Evolutionary conservation across 1,284 basidiomycete genomes (phyloP).

Genomic region (Malassezia nana): DNA sequence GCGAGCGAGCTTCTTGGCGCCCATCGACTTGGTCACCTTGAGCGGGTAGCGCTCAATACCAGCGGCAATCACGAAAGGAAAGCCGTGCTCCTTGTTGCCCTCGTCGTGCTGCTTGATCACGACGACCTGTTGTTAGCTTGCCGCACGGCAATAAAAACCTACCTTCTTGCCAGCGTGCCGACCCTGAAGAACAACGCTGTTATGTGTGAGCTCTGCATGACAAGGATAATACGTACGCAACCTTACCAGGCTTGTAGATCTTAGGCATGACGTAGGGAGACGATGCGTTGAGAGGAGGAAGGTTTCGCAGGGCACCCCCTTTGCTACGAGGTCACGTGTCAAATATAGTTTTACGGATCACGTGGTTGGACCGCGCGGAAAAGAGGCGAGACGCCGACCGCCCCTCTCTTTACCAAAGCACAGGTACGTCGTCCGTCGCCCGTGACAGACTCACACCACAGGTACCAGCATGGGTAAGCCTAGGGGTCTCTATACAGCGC

Average conservation of each 20-base stretch:
- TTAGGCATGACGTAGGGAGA: slow-evolving; percentile 30
- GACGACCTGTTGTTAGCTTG: slow-evolving; percentile 33
- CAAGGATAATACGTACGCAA: slow-evolving; percentile 47
- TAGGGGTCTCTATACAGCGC: slow-evolving; percentile 96
- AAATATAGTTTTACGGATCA: slow-evolving; percentile 23
- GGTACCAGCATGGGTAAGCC: slow-evolving; percentile 57
- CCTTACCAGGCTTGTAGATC: slow-evolving; percentile 71
- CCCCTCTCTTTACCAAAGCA: slow-evolving; percentile 3
- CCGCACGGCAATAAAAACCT: no score
- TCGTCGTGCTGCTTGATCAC: slow-evolving; percentile 49
- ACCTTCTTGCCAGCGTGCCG: slow-evolving; percentile 49
- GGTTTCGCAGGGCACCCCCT: not conserved
- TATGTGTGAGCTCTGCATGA: not conserved
- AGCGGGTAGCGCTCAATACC: slow-evolving; percentile 48
- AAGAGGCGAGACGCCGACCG: not conserved
- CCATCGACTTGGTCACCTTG: slow-evolving; percentile 48
- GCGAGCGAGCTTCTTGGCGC: slow-evolving; percentile 48
- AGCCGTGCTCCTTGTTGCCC: slow-evolving; percentile 46
- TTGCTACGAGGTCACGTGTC: slow-evolving; percentile 12
- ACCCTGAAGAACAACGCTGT: slow-evolving; percentile 43
- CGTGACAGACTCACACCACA: slow-evolving; percentile 1
- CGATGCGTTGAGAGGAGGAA: slow-evolving; percentile 11
- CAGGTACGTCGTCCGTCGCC: not conserved
- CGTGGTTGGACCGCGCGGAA: slow-evolving; percentile 9
- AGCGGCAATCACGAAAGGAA: slow-evolving; percentile 45